A percentile compares a stretch with the other conserved stretches of the same genome.
Evolutionary conservation across 2,329 filamentous ascomycete species (phyloP).

Genomic region (Aspergillus piperis): DNA sequence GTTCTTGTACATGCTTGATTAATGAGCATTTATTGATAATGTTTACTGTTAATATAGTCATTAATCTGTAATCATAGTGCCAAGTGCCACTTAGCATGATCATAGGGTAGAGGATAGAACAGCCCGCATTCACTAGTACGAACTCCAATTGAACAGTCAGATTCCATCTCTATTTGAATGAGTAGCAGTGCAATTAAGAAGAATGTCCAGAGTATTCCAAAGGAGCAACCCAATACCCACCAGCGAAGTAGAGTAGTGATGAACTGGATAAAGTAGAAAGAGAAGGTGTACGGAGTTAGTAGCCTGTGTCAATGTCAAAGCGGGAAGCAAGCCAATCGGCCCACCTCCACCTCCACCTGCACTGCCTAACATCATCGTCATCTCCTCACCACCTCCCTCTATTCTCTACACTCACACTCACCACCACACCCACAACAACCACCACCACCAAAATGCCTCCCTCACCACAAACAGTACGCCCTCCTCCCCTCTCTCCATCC

Average conservation of each 20-base stretch:
- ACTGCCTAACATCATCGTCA: neutral
- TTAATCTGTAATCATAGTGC: too few species aligned
- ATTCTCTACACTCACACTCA: conserved; percentile 14
- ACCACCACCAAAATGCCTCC: conserved; percentile 33
- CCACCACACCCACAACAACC: neutral
- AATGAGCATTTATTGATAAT: conserved; percentile 5
- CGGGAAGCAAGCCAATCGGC: neutral
- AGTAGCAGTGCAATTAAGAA: too few species aligned
- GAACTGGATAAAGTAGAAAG: neutral
- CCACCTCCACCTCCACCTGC: neutral
- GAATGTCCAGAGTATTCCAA: too few species aligned
- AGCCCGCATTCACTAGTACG: too few species aligned
- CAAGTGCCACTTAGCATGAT: too few species aligned
- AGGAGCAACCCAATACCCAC: too few species aligned
- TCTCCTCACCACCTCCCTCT: neutral
- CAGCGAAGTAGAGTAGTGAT: too few species aligned
- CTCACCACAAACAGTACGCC: conserved; percentile 36
- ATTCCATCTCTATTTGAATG: too few species aligned
- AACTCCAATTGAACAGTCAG: too few species aligned
- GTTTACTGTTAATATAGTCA: conserved; percentile 1
- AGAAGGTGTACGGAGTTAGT: too few species aligned
- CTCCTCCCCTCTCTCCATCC: neutral
- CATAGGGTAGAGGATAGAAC: too few species aligned
- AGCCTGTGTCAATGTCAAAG: neutral
- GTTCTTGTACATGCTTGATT: conserved; percentile 9